A percentile compares a stretch with the other conserved stretches of the same genome.
Conservation (phyloP, 1,284 basidiomycete species). For the Stygiomarasmius scandens region DNA sequence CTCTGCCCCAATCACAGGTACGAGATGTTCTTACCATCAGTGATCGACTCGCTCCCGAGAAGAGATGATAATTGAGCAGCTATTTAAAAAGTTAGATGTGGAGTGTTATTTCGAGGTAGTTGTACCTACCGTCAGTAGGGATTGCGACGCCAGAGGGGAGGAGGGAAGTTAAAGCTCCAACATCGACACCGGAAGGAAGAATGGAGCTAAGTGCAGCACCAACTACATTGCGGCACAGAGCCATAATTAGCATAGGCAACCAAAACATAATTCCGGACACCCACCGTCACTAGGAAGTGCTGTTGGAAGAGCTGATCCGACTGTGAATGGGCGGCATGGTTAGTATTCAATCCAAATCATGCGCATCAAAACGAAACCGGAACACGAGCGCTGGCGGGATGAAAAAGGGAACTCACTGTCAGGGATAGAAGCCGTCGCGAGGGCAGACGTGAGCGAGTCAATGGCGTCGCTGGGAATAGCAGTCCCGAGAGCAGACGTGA, state of each 20-base stretch:
- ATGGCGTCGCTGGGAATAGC: neutral
- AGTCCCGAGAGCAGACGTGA: neutral
- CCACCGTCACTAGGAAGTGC: neutral
- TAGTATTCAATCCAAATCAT: neutral
- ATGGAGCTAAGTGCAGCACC: neutral
- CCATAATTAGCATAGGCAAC: too few relatives aligned
- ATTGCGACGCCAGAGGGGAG: neutral
- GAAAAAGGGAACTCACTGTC: neutral
- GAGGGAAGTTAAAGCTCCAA: neutral
- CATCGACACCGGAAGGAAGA: neutral
- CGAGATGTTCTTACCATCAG: neutral
- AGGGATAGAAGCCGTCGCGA: neutral
- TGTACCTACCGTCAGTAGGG: neutral
- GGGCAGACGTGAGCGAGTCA: neutral
- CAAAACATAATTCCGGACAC: neutral
- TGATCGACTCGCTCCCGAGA: neutral
- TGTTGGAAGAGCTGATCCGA: neutral
- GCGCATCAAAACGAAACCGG: neutral
- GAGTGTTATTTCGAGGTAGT: neutral
- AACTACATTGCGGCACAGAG: too few relatives aligned
- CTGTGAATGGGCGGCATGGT: neutral
- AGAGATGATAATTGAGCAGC: neutral
- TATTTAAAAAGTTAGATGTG: neutral
- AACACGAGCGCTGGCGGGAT: neutral
- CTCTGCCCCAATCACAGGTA: neutral